These are phyloP conservation scores for Fagopyrum homotropicum DNA, from an alignment of 148 eudicot species.

Conservation along the genomic window DNA sequence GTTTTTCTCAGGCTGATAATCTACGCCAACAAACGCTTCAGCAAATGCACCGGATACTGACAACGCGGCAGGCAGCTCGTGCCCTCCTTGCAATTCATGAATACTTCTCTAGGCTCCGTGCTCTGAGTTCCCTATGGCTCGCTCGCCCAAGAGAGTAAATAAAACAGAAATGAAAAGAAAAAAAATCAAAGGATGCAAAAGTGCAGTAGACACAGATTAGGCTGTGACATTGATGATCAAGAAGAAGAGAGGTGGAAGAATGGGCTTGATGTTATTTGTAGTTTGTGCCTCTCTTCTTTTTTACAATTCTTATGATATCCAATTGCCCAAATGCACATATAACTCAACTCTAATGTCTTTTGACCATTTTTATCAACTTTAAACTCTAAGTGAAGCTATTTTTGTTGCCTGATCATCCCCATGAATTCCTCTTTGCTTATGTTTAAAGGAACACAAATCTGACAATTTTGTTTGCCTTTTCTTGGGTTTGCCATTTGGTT, in stretches of 20 bases:
- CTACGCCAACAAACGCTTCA: constrained; percentile 45
- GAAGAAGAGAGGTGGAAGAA: constrained; percentile 5
- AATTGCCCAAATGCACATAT: constrained; percentile 12
- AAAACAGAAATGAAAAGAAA: constrained; percentile 3
- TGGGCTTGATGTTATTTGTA: not conserved
- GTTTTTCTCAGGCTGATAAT: constrained; percentile 34
- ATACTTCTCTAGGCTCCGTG: constrained; percentile 46
- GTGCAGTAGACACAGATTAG: constrained; percentile 11
- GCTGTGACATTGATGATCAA: constrained; percentile 13
- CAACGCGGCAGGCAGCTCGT: constrained; percentile 46
- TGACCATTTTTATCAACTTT: not conserved
- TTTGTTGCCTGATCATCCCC: not conserved
- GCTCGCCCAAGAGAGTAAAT: constrained; percentile 44
- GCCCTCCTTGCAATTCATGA: constrained; percentile 47
- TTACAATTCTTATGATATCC: constrained; percentile 8
- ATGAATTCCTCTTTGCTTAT: not conserved
- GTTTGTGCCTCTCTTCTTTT: constrained; percentile 1
- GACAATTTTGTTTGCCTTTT: not conserved
- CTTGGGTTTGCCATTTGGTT: not conserved
- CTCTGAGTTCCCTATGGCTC: constrained; percentile 49
- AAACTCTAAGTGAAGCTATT: not conserved
- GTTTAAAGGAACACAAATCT: not conserved
- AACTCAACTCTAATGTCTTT: constrained; percentile 1
- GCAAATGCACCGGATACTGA: constrained; percentile 39
- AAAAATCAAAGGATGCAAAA: constrained; percentile 2